Percentiles rank a stretch among this genome's conserved stretches.
Conservation (phyloP, 2,329 filamentous ascomycete genomes). For the Penicillium corylophilum region DNA sequence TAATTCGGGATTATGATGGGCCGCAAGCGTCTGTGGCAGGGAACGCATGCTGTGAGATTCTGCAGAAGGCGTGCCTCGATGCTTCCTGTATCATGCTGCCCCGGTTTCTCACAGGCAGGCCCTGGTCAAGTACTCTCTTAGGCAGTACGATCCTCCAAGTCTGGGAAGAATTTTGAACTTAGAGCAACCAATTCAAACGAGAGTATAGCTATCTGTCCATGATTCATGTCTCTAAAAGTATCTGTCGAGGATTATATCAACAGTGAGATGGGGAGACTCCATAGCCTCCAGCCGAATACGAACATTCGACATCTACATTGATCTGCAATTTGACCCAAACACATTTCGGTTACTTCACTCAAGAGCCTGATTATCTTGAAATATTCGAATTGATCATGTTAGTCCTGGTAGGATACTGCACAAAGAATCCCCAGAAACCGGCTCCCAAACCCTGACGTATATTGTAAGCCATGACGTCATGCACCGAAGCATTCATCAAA, state of each 20-base stretch:
- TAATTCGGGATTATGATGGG: slow-evolving; percentile 32
- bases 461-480: slow-evolving; percentile 23
- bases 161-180: slow-evolving; percentile 22
- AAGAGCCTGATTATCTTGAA: neutral
- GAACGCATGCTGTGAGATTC: slow-evolving; percentile 30
- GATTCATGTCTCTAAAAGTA: slow-evolving; percentile 28
- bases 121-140: slow-evolving; percentile 22
- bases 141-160: slow-evolving; percentile 21
- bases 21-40: slow-evolving; percentile 37
- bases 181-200: slow-evolving; percentile 20
- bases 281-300: neutral
- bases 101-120: slow-evolving; percentile 21
- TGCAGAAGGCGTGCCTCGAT: slow-evolving; percentile 21
- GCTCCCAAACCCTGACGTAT: neutral
- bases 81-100: slow-evolving; percentile 26
- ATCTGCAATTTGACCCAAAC: neutral
- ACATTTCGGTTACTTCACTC: neutral
- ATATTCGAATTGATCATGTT: neutral
- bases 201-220: slow-evolving; percentile 19
- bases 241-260: slow-evolving; percentile 11
- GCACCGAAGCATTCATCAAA: slow-evolving; percentile 9
- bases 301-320: neutral
- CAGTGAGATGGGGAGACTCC: neutral
- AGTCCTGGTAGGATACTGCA: neutral
- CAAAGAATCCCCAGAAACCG: slow-evolving; percentile 2